Evolutionary conservation across 805 yeast species (phyloP), one percentile per base, ranked within the genome.

Genomic region (Blastobotrys chiropterorum): DNA sequence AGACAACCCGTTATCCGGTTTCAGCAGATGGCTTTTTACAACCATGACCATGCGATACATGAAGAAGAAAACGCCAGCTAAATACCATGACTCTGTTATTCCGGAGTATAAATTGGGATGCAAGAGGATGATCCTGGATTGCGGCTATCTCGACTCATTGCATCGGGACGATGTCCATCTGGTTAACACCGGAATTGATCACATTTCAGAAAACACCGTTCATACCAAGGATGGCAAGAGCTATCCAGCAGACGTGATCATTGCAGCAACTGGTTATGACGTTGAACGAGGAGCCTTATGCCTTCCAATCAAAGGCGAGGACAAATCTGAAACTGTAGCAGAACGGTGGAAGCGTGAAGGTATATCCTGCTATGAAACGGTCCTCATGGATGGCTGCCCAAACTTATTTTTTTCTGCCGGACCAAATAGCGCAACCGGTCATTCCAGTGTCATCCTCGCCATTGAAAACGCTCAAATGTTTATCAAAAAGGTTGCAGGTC

Each of bases 391-490:
- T 21, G 55, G 53, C 38, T 55, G 50, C 42, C 59, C 59, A 15
- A 56, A 56, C 44, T 20, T 47, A 13, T 56, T 56, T 20, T 20
- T 54, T 30, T 16, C 55, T n/a, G 44, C 47, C 16, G 59, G 59
- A 2, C 59, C 59, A 26, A 56, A 56, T 39, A 41, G 50, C 15
- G 56, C 56, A n/a, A 55, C 59, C 1, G 59, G 59, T 3, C 59
- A 56, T 26, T 51, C 55, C 44, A 47, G 53, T 17, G 54, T 55
- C 16, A 26, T 56, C 3, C 47, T 56, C n/a, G 51, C 58, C 16
- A 46, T 56, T 22, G 59, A 56, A 38, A 55, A 52, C 38, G 55
- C 54, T 11, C 41, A 55, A 45, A 44, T 34, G 46, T 56, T 45
- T 41, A 42, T 53, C 41, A 49, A 56, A 34, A 44, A 44, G 20